These are phyloP conservation scores for Globisporangium paddicum DNA, from an alignment of 352 stramenopile species.

Conservation along the genomic window DNA sequence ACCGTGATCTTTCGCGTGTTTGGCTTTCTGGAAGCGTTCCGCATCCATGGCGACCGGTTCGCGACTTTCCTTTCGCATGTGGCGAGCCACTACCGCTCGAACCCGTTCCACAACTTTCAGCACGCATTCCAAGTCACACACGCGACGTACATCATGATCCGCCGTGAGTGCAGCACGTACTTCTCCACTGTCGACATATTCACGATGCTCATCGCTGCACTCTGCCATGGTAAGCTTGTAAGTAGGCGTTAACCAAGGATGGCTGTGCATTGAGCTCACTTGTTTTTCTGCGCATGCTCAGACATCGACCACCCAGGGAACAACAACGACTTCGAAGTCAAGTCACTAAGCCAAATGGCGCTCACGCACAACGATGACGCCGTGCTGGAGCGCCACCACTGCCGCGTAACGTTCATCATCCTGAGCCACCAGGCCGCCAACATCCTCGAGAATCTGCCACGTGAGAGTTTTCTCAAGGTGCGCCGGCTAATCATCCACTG, in stretches of 20 bases:
- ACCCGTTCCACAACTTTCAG: slow-evolving; percentile 76
- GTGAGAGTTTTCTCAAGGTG: slow-evolving; percentile 44
- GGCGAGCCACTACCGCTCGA: slow-evolving; percentile 51
- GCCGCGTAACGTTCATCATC: slow-evolving; percentile 65
- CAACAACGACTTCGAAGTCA: slow-evolving; percentile 83
- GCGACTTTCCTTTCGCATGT: slow-evolving; percentile 54
- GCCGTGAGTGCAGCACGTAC: slow-evolving; percentile 30
- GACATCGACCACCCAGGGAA: slow-evolving; percentile 80
- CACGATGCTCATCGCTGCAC: slow-evolving; percentile 28
- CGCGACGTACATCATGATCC: slow-evolving; percentile 41
- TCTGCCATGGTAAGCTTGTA: slow-evolving; percentile 8
- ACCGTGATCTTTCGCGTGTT: slow-evolving; percentile 53
- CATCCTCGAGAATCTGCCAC: slow-evolving; percentile 46
- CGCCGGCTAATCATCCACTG: slow-evolving; percentile 52
- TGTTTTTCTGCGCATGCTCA: not conserved
- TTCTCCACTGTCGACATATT: slow-evolving; percentile 53
- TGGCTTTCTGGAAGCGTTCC: slow-evolving; percentile 48
- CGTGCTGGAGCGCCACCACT: slow-evolving; percentile 83
- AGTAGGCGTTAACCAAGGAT: too few species aligned
- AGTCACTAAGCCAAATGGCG: slow-evolving; percentile 60
- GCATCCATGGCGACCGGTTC: slow-evolving; percentile 45
- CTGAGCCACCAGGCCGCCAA: slow-evolving; percentile 53
- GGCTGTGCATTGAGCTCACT: not conserved
- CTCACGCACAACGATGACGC: slow-evolving; percentile 80
- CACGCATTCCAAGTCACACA: slow-evolving; percentile 73